Base-by-base conservation (phyloP, 768 basidiomycete genomes). In the Mycena albidolilacea region DNA sequence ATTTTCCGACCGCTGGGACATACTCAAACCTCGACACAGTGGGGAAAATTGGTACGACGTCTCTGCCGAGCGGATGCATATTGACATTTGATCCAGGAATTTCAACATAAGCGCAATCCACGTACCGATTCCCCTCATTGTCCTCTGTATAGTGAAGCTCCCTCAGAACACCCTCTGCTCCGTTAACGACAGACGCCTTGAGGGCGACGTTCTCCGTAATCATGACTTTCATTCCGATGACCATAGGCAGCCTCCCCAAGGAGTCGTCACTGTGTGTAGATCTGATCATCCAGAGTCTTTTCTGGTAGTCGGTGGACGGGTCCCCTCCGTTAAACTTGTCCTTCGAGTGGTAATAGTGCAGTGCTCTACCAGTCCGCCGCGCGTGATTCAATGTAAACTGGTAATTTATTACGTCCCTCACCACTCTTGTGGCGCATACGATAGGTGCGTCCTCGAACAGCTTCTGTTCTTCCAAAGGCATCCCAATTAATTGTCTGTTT, bases 81-180 rank as follows among this genome's bases (percentile, higher is more conserved):
- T 6, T 2, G 19, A 43, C 10, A 52, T 57, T 35, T 8, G 37
- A 12, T 5, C 17, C 21, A 10, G 1, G 0, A 12, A 66, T 44
- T 23, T 66, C 52, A 7, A 66, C 65, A 15, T 66, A 66, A 1
- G 41, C 65, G 35, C 65, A 66, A 30, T 57, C 54, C 1, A 35
- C 65, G 15, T 41, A 57, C 0, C 65, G 37, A 1, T 39, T 0
- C 1, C 65, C 65, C 7, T 38, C 41, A 0, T 19, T 7, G 15
- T 65, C 64, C 1, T 21, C 7, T 2, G 50, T 19, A 15, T 65
- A 65, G 5, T 65, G 35, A n/a, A 65, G 39, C 8, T 41, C 50
- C 5, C 19, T 38, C 15, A 65, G 7, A 5, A 65, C 46, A 5
- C 64, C 64, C 52, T 65, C 64, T 1, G 50, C 50, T 0, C 64